Conservation (phyloP, 177 flowering plant species). For the Vitis hybrid region DNA sequence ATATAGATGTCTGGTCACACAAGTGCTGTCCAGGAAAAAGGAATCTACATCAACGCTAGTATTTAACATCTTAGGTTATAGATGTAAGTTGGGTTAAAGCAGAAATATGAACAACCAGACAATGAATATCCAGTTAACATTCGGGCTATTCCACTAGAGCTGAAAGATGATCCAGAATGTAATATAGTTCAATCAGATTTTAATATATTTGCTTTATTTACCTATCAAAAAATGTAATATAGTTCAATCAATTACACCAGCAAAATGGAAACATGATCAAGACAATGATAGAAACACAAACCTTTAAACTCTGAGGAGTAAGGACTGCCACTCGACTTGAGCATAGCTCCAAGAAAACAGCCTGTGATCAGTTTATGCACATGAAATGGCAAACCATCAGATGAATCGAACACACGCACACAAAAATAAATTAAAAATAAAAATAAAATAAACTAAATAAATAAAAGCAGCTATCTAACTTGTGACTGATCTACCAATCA, state of each 20-base stretch:
- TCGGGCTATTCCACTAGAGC: background rate
- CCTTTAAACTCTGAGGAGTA: conserved; percentile 71
- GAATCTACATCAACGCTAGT: too few relatives aligned
- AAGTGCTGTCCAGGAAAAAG: background rate
- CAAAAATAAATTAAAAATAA: background rate
- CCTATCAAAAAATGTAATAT: background rate
- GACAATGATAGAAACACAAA: conserved; percentile 11
- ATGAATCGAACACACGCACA: background rate
- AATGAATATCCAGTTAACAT: background rate
- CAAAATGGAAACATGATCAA: background rate
- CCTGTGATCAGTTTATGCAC: conserved; percentile 34
- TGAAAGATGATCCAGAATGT: background rate
- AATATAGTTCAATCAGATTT: background rate
- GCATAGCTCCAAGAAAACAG: conserved; percentile 90
- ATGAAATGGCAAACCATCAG: background rate
- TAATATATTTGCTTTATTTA: too few relatives aligned
- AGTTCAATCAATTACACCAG: background rate
- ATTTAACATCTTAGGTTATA: too few relatives aligned
- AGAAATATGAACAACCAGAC: background rate
- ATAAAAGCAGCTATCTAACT: conserved; percentile 32
- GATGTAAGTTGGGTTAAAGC: too few relatives aligned
- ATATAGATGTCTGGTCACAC: too few relatives aligned
- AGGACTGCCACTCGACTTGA: conserved; percentile 65
- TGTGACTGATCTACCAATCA: conserved; percentile 33
- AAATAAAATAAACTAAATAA: conserved; percentile 29